Evolutionary conservation across 2,329 filamentous ascomycete species (phyloP), one percentile per base, ranked within the genome.

Genomic region (Cephalotrichum gorgonifer): DNA sequence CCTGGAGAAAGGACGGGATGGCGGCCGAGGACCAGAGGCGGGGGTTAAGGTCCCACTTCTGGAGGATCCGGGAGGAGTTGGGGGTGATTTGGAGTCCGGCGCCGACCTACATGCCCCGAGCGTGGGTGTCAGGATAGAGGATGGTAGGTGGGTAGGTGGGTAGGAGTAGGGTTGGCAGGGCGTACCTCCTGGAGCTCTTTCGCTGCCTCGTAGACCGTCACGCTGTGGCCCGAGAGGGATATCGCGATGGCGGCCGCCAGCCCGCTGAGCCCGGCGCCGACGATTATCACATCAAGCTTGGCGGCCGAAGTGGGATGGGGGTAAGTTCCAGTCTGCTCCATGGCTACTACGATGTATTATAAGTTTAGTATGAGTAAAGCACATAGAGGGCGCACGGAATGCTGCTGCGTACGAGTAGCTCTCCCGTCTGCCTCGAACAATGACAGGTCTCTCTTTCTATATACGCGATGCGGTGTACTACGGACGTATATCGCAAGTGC

Each of bases 41-140:
- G 4, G 71, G 64, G 20, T 71, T 66, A 1, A 82, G 61, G 5
- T 67, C 67, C 69, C 76, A 79, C 54, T 65, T 59, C 25, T 70
- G 67, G 4, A 82, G 62, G 25, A 64, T 56, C 2, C 58, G 54
- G 27, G 52, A 53, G 23, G 55, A 55, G 52, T 65, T 65, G 14
- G 63, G 62, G 1, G 62, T 58, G 6, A 64, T 50, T 12, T 58
- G 55, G 15, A 64, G 60, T 6, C 61, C 61, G 1, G 60, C 62
- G 17, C 60, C 59, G 35, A 31, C 55, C 60, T 44, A 60, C 7
- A 27, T 35, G 28, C 12, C n/a, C n/a, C n/a, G 14, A 22, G 38
- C 27, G 35, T 25, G 11, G 51, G 41, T 44, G 46, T 49, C 9
- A 30, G 27, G 43, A 47, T 43, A 41, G 4, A 33, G 30, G 6